phyloP scores from a whole-genome alignment of 164 flowering plant genomes.

The Stephania yunnanensis region DNA sequence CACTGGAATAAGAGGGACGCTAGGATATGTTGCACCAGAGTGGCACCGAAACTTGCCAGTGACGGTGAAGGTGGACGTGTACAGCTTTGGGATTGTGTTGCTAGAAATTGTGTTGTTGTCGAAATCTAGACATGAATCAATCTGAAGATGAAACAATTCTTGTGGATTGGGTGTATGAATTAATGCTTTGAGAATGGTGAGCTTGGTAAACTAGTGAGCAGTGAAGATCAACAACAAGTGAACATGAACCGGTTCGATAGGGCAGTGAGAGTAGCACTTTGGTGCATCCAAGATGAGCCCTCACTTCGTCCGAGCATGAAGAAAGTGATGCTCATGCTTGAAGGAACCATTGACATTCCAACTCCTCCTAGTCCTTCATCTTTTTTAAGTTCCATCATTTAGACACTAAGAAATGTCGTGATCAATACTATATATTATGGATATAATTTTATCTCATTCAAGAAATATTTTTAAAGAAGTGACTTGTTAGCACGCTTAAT shows the following conservation, averaged over 20 bases:
- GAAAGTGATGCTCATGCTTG: slow-evolving; percentile 33
- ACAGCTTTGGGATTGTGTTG: slow-evolving; percentile 32
- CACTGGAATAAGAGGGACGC: slow-evolving; percentile 23
- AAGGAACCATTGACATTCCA: slow-evolving; percentile 24
- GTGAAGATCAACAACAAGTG: background rate
- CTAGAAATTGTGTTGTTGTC: slow-evolving; percentile 25
- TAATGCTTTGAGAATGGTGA: slow-evolving; percentile 15
- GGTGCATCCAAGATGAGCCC: slow-evolving; percentile 39
- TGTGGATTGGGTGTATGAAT: slow-evolving; percentile 16
- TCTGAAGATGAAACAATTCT: slow-evolving; percentile 17
- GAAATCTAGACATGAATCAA: slow-evolving; percentile 14
- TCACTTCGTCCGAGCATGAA: slow-evolving; percentile 34
- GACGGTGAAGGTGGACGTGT: slow-evolving; percentile 32
- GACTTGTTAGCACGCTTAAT: too few relatives aligned
- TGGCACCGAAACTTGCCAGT: slow-evolving; percentile 25
- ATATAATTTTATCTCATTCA: too few relatives aligned
- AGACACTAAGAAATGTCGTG: too few relatives aligned
- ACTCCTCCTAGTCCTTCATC: slow-evolving; percentile 19
- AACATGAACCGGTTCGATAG: slow-evolving; percentile 16
- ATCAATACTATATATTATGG: too few relatives aligned
- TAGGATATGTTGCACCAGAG: slow-evolving; percentile 34
- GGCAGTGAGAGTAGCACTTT: slow-evolving; percentile 27
- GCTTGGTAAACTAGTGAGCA: slow-evolving; percentile 13
- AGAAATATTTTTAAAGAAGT: too few relatives aligned
- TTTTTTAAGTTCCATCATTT: background rate